Evolutionary conservation across 2,329 filamentous ascomycete genomes (phyloP).

Genomic region (Fusarium drepaniforme): DNA sequence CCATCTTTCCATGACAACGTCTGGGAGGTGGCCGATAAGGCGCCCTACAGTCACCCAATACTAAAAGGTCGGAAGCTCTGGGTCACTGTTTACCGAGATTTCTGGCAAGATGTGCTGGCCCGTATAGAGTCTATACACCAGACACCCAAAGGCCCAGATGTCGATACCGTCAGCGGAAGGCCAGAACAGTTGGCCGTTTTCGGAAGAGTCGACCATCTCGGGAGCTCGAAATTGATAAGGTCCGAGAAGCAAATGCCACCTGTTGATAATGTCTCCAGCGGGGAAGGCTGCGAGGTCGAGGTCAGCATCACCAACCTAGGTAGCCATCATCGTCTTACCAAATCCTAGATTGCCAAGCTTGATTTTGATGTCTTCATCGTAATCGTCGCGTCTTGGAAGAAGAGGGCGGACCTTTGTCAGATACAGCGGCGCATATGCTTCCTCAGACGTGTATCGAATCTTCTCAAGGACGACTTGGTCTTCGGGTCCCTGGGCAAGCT

Average conservation of each 20-base stretch:
- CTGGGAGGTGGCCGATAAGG: not conserved
- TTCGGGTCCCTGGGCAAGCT: not conserved
- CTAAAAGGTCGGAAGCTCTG: too few species aligned
- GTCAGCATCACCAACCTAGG: not conserved
- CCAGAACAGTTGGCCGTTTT: not conserved
- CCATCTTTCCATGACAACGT: not conserved
- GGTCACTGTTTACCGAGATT: not conserved
- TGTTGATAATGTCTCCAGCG: not conserved
- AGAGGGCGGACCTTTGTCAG: not conserved
- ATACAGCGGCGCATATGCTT: not conserved
- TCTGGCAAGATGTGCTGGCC: not conserved
- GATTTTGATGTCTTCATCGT: not conserved
- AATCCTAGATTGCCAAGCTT: constrained; percentile 1
- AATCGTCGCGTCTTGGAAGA: not conserved
- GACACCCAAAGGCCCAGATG: constrained; percentile 14
- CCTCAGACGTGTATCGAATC: not conserved
- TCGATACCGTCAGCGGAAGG: not conserved
- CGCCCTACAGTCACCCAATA: not conserved
- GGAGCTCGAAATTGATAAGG: not conserved
- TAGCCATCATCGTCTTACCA: not conserved
- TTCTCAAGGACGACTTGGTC: not conserved
- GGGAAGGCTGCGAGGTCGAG: not conserved
- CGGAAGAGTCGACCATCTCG: not conserved
- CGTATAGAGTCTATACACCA: constrained; percentile 13
- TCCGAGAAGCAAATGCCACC: not conserved